phyloP scores from a whole-genome alignment of 768 basidiomycete species.

The Tubosaeta brunneosetosa region DNA sequence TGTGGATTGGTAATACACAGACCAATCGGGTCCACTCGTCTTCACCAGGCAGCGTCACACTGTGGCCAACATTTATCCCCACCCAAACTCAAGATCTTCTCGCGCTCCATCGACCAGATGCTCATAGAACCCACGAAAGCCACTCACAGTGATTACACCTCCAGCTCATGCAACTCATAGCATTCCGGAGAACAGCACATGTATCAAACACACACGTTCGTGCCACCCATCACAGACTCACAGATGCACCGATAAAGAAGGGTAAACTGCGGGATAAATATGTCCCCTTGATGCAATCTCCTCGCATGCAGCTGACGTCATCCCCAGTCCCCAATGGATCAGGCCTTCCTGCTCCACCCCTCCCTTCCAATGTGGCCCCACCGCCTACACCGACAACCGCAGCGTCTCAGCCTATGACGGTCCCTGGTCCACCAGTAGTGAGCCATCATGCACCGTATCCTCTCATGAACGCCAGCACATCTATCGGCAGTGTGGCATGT shows the following conservation, averaged over 20 bases:
- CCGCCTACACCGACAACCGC: slow-evolving; percentile 14
- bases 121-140: slow-evolving; percentile 42
- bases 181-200: slow-evolving; percentile 35
- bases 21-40: too few species aligned
- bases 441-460: slow-evolving; percentile 22
- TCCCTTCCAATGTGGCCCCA: slow-evolving; percentile 8
- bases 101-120: slow-evolving; percentile 45
- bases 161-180: slow-evolving; percentile 23
- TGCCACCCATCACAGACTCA: slow-evolving; percentile 67
- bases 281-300: too few species aligned
- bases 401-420: slow-evolving; percentile 5
- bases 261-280: too few species aligned
- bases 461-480: slow-evolving; percentile 59
- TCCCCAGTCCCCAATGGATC: slow-evolving; percentile 23
- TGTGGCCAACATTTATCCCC: slow-evolving; percentile 13
- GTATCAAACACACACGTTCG: slow-evolving; percentile 67
- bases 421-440: background rate
- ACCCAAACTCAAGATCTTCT: slow-evolving; percentile 27
- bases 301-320: too few species aligned
- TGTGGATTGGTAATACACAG: too few species aligned
- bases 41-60: too few species aligned
- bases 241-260: slow-evolving; percentile 25
- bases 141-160: slow-evolving; percentile 29
- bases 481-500: slow-evolving; percentile 69
- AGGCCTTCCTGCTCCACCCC: slow-evolving; percentile 15